A percentile compares a stretch with the other conserved stretches of the same genome.
phyloP scores from a whole-genome alignment of 106 monocot species.

The Triglochin maritima region DNA sequence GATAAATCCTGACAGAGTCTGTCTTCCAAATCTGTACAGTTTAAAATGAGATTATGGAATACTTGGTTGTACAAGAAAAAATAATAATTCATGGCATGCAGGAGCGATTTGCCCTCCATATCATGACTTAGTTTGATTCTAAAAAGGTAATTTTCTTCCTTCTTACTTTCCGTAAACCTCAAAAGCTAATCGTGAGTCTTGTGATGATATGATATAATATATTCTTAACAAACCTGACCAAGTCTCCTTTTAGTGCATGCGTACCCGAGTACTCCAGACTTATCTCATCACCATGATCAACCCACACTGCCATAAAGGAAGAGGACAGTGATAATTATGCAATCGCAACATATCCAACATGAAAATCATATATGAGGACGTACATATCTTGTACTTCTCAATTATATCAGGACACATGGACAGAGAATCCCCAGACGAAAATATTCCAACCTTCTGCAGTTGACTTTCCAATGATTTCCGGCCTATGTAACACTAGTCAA shows the following conservation, averaged over 20 bases:
- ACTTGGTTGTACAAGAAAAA: too few relatives aligned
- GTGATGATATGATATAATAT: neutral
- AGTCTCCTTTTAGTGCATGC: slow-evolving; percentile 80
- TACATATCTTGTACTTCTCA: slow-evolving; percentile 69
- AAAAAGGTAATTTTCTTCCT: too few relatives aligned
- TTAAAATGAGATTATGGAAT: neutral
- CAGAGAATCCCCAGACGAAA: slow-evolving; percentile 60
- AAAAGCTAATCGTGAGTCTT: too few relatives aligned
- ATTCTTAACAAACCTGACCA: slow-evolving; percentile 52
- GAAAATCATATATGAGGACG: neutral
- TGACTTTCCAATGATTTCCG: slow-evolving; percentile 69
- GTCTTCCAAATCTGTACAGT: slow-evolving; percentile 64
- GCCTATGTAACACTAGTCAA: slow-evolving; percentile 58
- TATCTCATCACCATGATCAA: slow-evolving; percentile 88
- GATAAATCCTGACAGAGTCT: slow-evolving; percentile 71
- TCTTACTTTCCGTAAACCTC: too few relatives aligned
- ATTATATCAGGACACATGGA: slow-evolving; percentile 33
- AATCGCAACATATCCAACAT: neutral
- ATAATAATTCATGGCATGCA: too few relatives aligned
- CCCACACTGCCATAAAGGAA: slow-evolving; percentile 55
- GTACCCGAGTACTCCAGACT: slow-evolving; percentile 92
- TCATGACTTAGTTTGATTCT: too few relatives aligned
- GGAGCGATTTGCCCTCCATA: too few relatives aligned
- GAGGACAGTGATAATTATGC: neutral
- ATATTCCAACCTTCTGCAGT: slow-evolving; percentile 39